Conservation (phyloP, 306 rosid species). For the Glycyrrhiza uralensis region DNA sequence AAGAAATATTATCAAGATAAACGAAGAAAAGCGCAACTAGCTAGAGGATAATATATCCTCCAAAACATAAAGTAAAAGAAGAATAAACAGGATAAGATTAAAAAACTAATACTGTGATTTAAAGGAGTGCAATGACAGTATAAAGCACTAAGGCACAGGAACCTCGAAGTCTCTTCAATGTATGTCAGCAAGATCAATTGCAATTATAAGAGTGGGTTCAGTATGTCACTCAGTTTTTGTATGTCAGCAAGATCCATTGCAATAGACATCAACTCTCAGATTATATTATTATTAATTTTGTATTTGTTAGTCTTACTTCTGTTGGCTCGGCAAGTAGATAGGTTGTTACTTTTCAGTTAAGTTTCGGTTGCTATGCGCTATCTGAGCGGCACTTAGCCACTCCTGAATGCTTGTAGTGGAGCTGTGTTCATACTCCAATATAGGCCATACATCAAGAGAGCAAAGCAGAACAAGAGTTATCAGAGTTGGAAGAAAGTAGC, state of each 20-base stretch:
- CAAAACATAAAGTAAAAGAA: not conserved
- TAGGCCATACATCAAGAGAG: constrained; percentile 10
- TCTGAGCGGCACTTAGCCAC: not conserved
- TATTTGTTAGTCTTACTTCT: too few species aligned
- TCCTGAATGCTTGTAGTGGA: not conserved
- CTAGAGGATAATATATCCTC: not conserved
- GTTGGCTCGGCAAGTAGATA: too few species aligned
- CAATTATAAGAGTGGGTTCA: not conserved
- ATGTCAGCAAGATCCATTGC: too few species aligned
- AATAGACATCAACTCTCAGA: too few species aligned
- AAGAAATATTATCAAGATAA: not conserved
- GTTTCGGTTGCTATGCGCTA: too few species aligned
- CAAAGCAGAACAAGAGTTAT: not conserved
- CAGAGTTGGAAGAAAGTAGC: constrained; percentile 22
- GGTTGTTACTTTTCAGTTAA: too few species aligned
- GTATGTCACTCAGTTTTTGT: too few species aligned
- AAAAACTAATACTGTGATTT: not conserved
- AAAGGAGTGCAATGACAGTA: not conserved
- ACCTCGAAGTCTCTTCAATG: not conserved
- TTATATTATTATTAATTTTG: too few species aligned
- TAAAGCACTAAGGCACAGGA: constrained; percentile 9
- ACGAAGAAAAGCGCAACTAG: not conserved
- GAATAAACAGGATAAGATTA: not conserved
- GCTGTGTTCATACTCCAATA: not conserved
- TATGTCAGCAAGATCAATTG: not conserved